A percentile compares a stretch with the other conserved stretches of the same genome.
phyloP scores from a whole-genome alignment of 2,329 filamentous ascomycete species.

The Ophiocordyceps robertsii region DNA sequence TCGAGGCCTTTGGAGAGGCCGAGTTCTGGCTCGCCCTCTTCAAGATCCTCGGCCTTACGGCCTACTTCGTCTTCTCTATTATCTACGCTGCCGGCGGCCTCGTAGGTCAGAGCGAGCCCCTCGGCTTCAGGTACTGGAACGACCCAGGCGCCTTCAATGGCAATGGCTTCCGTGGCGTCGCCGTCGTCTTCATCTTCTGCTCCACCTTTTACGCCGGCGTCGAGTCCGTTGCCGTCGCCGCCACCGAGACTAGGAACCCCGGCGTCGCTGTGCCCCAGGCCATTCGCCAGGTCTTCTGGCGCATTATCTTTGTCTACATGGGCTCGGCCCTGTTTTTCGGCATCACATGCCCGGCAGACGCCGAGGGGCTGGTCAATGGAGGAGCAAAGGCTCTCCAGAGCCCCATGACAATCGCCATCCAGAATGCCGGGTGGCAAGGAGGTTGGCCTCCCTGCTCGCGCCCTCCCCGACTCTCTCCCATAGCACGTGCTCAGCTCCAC shows the following conservation, averaged over 20 bases:
- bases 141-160: slow-evolving; percentile 55
- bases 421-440: slow-evolving; percentile 59
- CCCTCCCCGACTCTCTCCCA: neutral
- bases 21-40: slow-evolving; percentile 69
- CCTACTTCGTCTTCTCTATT: slow-evolving; percentile 63
- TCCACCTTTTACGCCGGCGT: slow-evolving; percentile 60
- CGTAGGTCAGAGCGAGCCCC: slow-evolving; percentile 36
- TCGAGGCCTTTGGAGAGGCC: slow-evolving; percentile 63
- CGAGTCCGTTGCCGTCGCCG: slow-evolving; percentile 48
- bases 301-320: slow-evolving; percentile 52
- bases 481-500: too few relatives aligned
- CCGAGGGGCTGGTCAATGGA: slow-evolving; percentile 47
- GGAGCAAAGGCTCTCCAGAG: slow-evolving; percentile 51
- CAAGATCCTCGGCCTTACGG: slow-evolving; percentile 56
- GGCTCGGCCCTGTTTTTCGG: slow-evolving; percentile 63
- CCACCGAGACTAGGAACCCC: slow-evolving; percentile 47
- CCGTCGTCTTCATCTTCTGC: slow-evolving; percentile 55
- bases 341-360: slow-evolving; percentile 58
- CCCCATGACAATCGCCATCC: slow-evolving; percentile 61
- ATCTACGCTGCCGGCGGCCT: slow-evolving; percentile 58
- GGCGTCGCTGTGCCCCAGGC: slow-evolving; percentile 40
- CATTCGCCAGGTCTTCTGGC: slow-evolving; percentile 47
- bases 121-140: slow-evolving; percentile 62
- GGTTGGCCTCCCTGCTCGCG: slow-evolving; percentile 21
- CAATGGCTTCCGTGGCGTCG: slow-evolving; percentile 53